Evolutionary conservation across 345 rosid species (phyloP).

Genomic region (Rhodamnia rubescens): DNA sequence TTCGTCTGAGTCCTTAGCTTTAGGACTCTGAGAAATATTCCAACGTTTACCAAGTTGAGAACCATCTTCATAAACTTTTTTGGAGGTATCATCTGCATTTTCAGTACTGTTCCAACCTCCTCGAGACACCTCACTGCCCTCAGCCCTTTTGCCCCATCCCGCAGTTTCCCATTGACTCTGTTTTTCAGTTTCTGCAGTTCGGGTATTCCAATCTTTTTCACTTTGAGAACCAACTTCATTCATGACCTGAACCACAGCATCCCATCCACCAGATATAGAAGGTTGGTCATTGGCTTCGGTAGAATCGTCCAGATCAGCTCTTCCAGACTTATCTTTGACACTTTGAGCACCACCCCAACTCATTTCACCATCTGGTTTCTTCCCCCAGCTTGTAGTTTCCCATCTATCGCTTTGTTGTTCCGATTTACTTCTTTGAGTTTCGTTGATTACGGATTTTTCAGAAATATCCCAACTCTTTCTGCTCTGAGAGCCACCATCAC

Average conservation of each 20-base stretch:
- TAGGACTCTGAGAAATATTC: background rate
- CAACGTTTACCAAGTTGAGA: background rate
- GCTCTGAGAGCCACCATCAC: background rate
- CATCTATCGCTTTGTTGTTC: background rate
- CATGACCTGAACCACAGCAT: background rate
- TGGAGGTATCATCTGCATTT: background rate
- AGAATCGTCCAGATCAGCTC: background rate
- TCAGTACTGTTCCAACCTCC: conserved; percentile 3
- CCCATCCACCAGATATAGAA: background rate
- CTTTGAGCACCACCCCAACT: background rate
- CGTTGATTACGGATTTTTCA: background rate
- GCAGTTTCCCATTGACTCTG: background rate
- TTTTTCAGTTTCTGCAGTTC: background rate
- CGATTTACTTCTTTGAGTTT: background rate
- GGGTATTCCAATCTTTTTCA: background rate
- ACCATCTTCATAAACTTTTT: background rate
- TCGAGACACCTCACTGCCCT: background rate
- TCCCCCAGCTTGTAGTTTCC: background rate
- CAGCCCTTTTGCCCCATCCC: background rate
- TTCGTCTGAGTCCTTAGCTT: background rate
- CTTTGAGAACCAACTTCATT: background rate
- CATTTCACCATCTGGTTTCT: background rate
- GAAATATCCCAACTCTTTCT: background rate
- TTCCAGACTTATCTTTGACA: background rate
- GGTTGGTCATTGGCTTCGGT: background rate